phyloP scores from a whole-genome alignment of 352 stramenopile species.

The Phytopythium kandeliae region DNA sequence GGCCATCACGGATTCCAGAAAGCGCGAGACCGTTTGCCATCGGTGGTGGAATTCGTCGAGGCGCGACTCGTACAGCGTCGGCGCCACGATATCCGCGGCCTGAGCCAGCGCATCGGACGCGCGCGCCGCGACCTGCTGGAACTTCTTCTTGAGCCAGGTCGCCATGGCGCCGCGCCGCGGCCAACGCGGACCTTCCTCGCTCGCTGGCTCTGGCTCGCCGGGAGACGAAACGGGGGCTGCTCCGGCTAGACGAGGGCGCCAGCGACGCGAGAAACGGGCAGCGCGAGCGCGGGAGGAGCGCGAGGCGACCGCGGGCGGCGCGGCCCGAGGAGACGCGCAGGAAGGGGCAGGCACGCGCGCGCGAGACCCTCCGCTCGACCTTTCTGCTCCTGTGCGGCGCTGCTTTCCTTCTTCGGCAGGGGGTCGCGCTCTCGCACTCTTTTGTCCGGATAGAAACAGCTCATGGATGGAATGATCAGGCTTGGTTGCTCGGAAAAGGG shows the following conservation, averaged over 20 bases:
- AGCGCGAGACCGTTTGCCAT: conserved; percentile 72
- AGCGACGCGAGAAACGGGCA: not conserved
- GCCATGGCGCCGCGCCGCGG: conserved; percentile 16
- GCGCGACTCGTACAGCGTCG: conserved; percentile 77
- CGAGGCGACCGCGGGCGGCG: not conserved
- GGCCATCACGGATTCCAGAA: conserved; percentile 65
- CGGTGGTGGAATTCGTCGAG: conserved; percentile 84
- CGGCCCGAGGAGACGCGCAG: not conserved
- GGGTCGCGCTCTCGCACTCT: not conserved
- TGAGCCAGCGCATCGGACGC: conserved; percentile 69
- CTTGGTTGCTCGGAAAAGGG: too few relatives aligned
- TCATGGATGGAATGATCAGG: too few relatives aligned
- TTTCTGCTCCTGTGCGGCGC: not conserved
- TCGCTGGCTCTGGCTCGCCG: not conserved
- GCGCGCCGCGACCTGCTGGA: conserved; percentile 67
- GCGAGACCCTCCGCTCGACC: not conserved
- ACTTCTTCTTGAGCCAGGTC: conserved; percentile 77
- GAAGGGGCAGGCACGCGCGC: not conserved
- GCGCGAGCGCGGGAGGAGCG: not conserved
- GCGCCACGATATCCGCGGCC: conserved; percentile 70
- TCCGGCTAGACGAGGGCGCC: not conserved
- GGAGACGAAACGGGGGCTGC: not conserved
- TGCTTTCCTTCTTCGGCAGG: not conserved
- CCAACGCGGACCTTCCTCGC: not conserved
- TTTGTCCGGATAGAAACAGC: not conserved